phyloP scores from a whole-genome alignment of 352 stramenopile genomes.

The Globisporangium carolinianum region DNA sequence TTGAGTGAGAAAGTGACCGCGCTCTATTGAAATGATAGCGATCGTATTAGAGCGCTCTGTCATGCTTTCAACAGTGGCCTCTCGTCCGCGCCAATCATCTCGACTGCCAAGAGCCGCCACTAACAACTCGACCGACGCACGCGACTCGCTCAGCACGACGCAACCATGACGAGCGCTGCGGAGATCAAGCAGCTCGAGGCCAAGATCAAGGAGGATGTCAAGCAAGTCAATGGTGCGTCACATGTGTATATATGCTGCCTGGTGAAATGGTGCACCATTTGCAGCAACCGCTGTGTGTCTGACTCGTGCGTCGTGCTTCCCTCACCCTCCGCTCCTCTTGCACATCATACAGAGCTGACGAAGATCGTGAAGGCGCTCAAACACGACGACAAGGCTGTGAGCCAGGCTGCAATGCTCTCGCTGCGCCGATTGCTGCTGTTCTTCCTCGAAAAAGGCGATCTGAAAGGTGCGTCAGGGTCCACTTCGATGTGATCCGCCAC shows the following conservation, averaged over 20 bases:
- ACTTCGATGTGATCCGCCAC: not conserved
- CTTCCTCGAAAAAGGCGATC: constrained; percentile 78
- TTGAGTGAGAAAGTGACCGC: too few species aligned
- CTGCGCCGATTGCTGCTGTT: constrained; percentile 74
- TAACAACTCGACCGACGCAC: not conserved
- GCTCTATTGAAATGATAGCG: too few species aligned
- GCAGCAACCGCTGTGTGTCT: too few species aligned
- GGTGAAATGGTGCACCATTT: too few species aligned
- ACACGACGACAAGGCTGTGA: constrained; percentile 61
- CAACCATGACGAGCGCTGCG: constrained; percentile 43
- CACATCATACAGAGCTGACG: constrained; percentile 33
- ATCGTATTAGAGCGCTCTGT: too few species aligned
- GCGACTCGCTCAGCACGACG: not conserved
- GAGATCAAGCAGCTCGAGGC: constrained; percentile 85
- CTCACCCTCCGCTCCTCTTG: not conserved
- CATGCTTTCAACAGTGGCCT: too few species aligned
- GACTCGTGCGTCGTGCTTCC: not conserved
- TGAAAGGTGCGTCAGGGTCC: constrained; percentile 21
- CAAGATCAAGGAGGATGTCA: constrained; percentile 82
- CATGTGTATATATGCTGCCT: too few species aligned
- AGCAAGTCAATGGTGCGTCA: constrained; percentile 67
- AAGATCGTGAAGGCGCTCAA: constrained; percentile 74
- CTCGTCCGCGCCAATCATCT: constrained; percentile 7
- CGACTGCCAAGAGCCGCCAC: constrained; percentile 11
- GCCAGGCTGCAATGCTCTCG: constrained; percentile 72